Evolutionary conservation across 1,139 yeast species (phyloP), one percentile per base, ranked within the genome.

Genomic region (Wickerhamomyces sp.): DNA sequence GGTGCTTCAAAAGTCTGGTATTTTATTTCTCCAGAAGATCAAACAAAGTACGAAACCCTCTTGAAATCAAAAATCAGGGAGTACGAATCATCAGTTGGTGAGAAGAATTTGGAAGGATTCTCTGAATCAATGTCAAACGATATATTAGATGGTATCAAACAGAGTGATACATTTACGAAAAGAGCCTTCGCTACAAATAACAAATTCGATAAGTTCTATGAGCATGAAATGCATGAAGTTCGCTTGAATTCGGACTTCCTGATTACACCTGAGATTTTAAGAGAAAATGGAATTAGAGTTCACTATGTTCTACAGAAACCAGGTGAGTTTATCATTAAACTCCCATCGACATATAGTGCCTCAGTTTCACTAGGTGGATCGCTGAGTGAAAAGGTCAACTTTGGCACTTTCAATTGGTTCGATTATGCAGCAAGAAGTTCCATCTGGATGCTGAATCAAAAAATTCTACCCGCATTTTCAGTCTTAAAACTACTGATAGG

Each of bases 1-100:
- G 95, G 95, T 9, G 83, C 82, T 6, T 66, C 76, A 27, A 83
- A 81, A 58, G 67, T 83, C n/a, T 86, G 95, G 95, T 87, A 84
- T 56, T 79, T 89, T 39, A 76, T 90, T 18, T 84, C 93, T 0
- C 89, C 86, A n/a, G 69, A 70, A 52, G 81, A 80, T 45, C 79
- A 82, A 43, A 77, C 69, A 9, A 75, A 75, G 49, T 87, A 83
- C 59, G 95, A 89, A 58, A 52, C 56, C 1, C 64, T 81, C 4
- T 51, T 77, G 41, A 52, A 60, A 26, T 51, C 56, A 4, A 59
- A 64, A 14, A 29, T 55, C 5, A 43, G 42, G 34, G 45, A 57
- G 13, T 42, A 44, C 23, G 44, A 49, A 26, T 34, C 48, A 4
- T 44, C 42, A n/a, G 30, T 45, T 10, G 40, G 45, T 6, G 46